A percentile compares a stretch with the other conserved stretches of the same genome.
phyloP scores from a whole-genome alignment of 805 yeast genomes.

The Yamadazyma philogaea region DNA sequence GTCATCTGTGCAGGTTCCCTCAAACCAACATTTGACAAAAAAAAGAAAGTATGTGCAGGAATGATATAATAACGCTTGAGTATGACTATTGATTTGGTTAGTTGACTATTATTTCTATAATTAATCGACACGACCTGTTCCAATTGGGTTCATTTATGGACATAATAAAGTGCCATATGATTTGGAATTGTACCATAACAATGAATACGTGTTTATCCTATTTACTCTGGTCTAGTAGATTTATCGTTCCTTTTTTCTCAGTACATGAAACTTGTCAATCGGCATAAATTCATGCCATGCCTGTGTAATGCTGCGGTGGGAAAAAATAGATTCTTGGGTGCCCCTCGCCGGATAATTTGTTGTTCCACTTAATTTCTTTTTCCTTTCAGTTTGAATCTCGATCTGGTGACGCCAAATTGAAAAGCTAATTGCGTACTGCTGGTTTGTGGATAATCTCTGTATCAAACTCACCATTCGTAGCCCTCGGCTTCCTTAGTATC shows the following conservation, averaged over 20 bases:
- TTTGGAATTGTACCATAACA: neutral
- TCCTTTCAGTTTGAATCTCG: neutral
- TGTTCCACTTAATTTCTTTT: neutral
- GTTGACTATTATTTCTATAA: neutral
- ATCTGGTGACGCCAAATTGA: too few species aligned
- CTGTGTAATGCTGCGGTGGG: neutral
- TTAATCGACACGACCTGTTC: neutral
- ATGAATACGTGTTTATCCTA: too few species aligned
- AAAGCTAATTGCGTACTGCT: too few species aligned
- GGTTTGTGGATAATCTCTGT: too few species aligned
- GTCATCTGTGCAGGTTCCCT: neutral
- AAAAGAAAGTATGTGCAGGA: constrained; percentile 8
- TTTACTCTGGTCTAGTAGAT: too few species aligned
- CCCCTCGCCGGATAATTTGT: constrained; percentile 1
- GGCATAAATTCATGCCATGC: neutral
- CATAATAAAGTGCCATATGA: neutral
- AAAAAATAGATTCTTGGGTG: neutral
- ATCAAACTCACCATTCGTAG: neutral
- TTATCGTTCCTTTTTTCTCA: neutral
- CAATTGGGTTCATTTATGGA: neutral
- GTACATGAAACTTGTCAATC: neutral
- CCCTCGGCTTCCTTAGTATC: neutral
- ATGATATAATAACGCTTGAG: constrained; percentile 7
- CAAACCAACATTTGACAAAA: neutral
- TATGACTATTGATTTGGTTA: neutral